Base-by-base conservation (phyloP, 106 monocot genomes). In the Dioscorea zingiberensis region DNA sequence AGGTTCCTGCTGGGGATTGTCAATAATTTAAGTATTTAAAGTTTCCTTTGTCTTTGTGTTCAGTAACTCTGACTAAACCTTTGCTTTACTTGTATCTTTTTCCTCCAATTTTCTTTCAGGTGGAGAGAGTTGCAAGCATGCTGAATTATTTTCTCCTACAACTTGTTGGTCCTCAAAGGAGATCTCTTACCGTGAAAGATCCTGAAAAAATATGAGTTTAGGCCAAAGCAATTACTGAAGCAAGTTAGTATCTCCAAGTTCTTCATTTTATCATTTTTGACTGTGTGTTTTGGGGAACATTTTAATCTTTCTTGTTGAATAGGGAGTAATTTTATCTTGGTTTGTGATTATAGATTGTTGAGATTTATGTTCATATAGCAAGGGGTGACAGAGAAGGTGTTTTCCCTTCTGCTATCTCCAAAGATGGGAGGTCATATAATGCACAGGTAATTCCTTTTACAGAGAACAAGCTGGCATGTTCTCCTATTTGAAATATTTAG, bases 141-240 rank as follows among this genome's bases (percentile, higher is more conserved):
- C 70, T 97, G 47, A 97, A 97, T 84, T 97, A 97, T 75, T 97
- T 97, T 66, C 77, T 97, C 27, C 69, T 92, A 48, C 97, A 97
- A 75, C 97, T 97, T 63, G 97, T 84, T 76, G 97, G 97, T 23
- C 97, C 97, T 54, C 92, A 97, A 66, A 62, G 97, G 51, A 92
- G 71, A 71, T 88, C 97, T 44, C 79, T 97, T 48, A 92, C 59
- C 53, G 81, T 97, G 51, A 97, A 97, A 80, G 97, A 97, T 74
- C 97, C 88, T 59, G 97, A 97, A 59, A n/a, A 97, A 97, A 63
- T 97, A 97, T 47, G 97, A 97, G 75, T 97, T 97, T 83, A 85
- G 79, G 71, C 97, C 97, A 58, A 97, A 92, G 83, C 80, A 83
- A 72, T 74, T 97, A 64, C 68, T 97, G 61, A 92, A 88, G 71